Evolutionary conservation across 768 basidiomycete genomes (phyloP), one percentile per base, ranked within the genome.

Genomic region (Macrolepiota albuminosa): DNA sequence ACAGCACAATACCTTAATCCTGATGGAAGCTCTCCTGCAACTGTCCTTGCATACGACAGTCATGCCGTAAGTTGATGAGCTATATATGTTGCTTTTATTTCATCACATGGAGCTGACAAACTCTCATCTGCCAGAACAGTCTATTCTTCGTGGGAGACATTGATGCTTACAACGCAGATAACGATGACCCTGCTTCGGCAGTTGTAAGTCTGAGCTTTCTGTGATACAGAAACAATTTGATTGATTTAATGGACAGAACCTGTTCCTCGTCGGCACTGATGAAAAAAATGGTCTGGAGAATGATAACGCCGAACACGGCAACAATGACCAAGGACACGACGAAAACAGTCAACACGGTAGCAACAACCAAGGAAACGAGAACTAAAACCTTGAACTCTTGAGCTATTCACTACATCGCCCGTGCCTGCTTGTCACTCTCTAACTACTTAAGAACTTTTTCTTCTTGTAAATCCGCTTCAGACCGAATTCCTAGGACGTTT

Each of bases 1-100:
- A 34, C 58, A 83, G 82, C 77, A 6, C 75, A 78, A 63, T 81
- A 76, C 68, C 70, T 77, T 58, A 83, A 83, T 62, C 72, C 71
- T 16, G 76, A 81, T 64, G 73, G 75, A 39, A 76, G 71, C 48
- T 68, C 65, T 39, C 73, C 77, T 16, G 54, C 57, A 7, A 80
- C 79, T 6, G 61, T 66, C 36, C 66, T 82, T 55, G 79, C 71
- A 18, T 80, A 76, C 61, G 70, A 78, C 59, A 70, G 67, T 56
- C 68, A 67, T 51, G 68, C 65, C 55, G 74, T 73, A 65, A 46
- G 67, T 61, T 49, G 31, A 37, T 49, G 9, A 29, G 13, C 9
- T 11, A 26, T 4, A 24, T 16, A 24, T 16, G 6, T 45, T 43
- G 39, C 21, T 45, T n/a, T 3, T 21, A 9, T 46, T 10, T 21